Evolutionary conservation across 768 basidiomycete species (phyloP).

Genomic region (Xerocomellus intermedius): DNA sequence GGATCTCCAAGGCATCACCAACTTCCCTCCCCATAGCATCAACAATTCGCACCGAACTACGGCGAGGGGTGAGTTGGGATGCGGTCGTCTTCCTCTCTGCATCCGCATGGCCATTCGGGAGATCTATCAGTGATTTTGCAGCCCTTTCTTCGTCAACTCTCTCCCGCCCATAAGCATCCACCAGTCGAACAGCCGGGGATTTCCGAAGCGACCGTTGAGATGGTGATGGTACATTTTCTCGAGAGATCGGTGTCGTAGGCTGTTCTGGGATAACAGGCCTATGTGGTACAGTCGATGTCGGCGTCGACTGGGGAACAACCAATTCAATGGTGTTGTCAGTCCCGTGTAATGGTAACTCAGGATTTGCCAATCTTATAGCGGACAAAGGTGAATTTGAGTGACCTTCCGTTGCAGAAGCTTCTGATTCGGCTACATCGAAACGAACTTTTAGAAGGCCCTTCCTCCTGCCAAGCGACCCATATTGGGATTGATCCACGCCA

Average conservation of each 20-base stretch:
- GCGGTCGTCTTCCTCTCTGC: conserved; percentile 11
- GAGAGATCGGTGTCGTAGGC: conserved; percentile 24
- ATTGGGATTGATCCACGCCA: conserved; percentile 28
- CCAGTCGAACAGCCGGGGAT: conserved; percentile 55
- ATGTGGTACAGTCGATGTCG: background rate
- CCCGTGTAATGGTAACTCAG: conserved; percentile 13
- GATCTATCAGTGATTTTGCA: background rate
- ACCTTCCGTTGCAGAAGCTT: conserved; percentile 31
- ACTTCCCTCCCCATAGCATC: conserved; percentile 71
- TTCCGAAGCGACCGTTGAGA: conserved; percentile 41
- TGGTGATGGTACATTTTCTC: conserved; percentile 21
- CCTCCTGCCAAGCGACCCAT: conserved; percentile 36
- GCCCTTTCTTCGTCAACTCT: conserved; percentile 20
- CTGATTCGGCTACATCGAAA: conserved; percentile 52
- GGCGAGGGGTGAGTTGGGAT: conserved; percentile 24
- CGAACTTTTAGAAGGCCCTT: conserved; percentile 71
- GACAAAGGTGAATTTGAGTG: conserved; percentile 26
- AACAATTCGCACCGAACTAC: conserved; percentile 53
- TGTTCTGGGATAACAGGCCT: conserved; percentile 24
- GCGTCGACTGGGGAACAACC: background rate
- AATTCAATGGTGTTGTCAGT: conserved; percentile 9
- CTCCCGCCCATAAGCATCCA: conserved; percentile 70
- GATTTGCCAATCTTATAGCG: conserved; percentile 25
- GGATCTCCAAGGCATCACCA: conserved; percentile 35
- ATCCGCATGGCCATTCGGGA: conserved; percentile 18